Base-by-base conservation (phyloP, 208 protist species). In the Wallacemonas sp. region DNA sequence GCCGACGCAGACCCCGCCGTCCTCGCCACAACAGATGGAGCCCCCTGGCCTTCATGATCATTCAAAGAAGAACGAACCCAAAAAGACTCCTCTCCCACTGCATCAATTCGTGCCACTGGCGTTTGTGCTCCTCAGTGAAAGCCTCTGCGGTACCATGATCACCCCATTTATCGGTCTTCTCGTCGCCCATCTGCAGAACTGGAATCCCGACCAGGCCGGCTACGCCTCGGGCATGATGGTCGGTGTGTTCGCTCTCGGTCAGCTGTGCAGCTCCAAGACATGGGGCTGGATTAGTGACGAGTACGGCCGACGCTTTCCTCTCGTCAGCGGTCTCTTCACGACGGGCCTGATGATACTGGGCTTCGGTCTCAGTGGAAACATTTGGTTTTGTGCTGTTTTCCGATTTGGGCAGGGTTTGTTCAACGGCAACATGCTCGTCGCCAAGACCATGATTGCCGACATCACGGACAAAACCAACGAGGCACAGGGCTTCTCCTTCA, bases 401-500 rank as follows among this genome's bases (percentile, higher is more conserved):
- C 83, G 87, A 44, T 90, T 93, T 43, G 65, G 90, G 12, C 87
- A 93, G 46, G 87, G 87, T 29, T 64, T 84, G 34, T 78, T 78
- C n/a, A 93, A 93, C 56, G 87, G 87, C 11, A 90, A 88, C 67
- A 73, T 88, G 33, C 72, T 93, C 26, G 80, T 93, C 17, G 83
- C 83, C 29, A 93, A 93, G 65, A 90, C 83, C 24, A 74, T 88
- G 24, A 77, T 90, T 47, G 87, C 87, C 1, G 87, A 90, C 47
- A 90, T 90, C 70, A 83, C 85, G 12, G 83, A 93, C 58, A 80
- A 76, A 60, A 87, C 81, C 1, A 88, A 78, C 34, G 81, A 87
- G 65, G 80, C 81, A 8, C 70, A 78, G 58, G 96, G 97, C 43
- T 99, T 99, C 77, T 92, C 96, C 16, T 97, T 98, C 34, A 97